Percentiles rank a stretch among this genome's conserved stretches.
Evolutionary conservation across 2,329 filamentous ascomycete species (phyloP).

Genomic region (Exophiala xenobiotica): DNA sequence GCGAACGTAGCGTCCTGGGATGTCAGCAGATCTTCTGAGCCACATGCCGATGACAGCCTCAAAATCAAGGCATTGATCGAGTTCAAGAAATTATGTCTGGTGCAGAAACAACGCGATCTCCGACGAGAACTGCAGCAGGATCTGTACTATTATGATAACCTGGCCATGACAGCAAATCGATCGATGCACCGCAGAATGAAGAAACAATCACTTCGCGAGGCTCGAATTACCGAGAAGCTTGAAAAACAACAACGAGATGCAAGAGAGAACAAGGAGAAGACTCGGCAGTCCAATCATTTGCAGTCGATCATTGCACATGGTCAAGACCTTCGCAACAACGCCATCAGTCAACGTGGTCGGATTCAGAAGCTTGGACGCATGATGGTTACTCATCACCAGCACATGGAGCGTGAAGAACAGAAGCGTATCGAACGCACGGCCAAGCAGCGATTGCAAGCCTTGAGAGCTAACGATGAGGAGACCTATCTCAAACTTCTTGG

Average conservation of each 20-base stretch:
- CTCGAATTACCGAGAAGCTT: slow-evolving; percentile 95
- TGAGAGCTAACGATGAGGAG: slow-evolving; percentile 99
- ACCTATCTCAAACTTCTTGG: slow-evolving; percentile 97
- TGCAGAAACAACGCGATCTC: slow-evolving; percentile 81
- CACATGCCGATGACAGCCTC: slow-evolving; percentile 73
- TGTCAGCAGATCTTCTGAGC: slow-evolving; percentile 64
- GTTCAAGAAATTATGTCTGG: slow-evolving; percentile 85
- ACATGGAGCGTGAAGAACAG: slow-evolving; percentile 99
- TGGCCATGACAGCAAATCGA: slow-evolving; percentile 95
- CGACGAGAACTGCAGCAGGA: slow-evolving; percentile 84
- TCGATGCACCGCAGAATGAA: slow-evolving; percentile 89
- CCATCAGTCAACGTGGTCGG: slow-evolving; percentile 67
- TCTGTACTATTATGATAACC: slow-evolving; percentile 93
- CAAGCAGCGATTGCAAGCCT: slow-evolving; percentile 97
- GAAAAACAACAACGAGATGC: slow-evolving; percentile 98
- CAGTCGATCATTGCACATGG: slow-evolving; percentile 81
- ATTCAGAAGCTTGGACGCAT: slow-evolving; percentile 82
- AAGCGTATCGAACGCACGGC: slow-evolving; percentile 96
- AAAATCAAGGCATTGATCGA: slow-evolving; percentile 92
- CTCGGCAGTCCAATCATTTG: slow-evolving; percentile 92
- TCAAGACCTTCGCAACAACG: slow-evolving; percentile 70
- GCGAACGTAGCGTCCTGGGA: slow-evolving; percentile 89
- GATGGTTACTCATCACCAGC: slow-evolving; percentile 87
- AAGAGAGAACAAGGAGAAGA: slow-evolving; percentile 93
- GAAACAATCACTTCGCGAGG: slow-evolving; percentile 94